phyloP scores from a whole-genome alignment of 257 asterid species.

The Oldenlandia corymbosa region DNA sequence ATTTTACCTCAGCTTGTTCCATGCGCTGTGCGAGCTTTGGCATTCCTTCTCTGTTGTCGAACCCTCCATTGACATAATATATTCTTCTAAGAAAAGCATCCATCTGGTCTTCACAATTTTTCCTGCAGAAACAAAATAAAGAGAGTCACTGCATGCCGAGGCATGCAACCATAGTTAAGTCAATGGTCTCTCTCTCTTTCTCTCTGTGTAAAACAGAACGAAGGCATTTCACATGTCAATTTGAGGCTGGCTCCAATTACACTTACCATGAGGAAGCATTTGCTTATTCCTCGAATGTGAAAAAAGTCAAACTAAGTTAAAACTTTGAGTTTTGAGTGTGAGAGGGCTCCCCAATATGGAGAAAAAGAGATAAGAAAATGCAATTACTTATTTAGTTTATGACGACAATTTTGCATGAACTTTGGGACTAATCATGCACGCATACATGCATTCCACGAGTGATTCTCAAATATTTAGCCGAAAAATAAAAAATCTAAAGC shows the following conservation, averaged over 20 bases:
- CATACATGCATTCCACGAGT: neutral
- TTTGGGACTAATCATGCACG: neutral
- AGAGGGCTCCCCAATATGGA: neutral
- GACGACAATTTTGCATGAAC: too few species aligned
- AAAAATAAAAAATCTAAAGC: neutral
- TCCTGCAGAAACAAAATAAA: constrained; percentile 24
- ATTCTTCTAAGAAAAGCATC: constrained; percentile 39
- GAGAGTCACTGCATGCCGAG: neutral
- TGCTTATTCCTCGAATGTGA: neutral
- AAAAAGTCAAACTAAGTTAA: neutral
- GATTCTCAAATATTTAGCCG: neutral
- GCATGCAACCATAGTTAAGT: neutral
- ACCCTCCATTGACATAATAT: constrained; percentile 39
- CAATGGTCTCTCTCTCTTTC: neutral
- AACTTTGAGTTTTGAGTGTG: neutral
- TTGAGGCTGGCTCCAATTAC: neutral
- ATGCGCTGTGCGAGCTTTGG: constrained; percentile 35
- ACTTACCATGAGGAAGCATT: too few species aligned
- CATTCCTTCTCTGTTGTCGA: constrained; percentile 45
- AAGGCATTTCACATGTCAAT: neutral
- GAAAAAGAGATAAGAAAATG: neutral
- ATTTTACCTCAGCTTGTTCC: constrained; percentile 42
- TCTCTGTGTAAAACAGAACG: neutral
- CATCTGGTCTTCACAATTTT: constrained; percentile 37
- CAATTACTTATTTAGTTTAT: too few species aligned